Percentiles rank a stretch among this genome's conserved stretches.
Conservation (phyloP, 164 flowering plant species). For the Saururus chinensis region DNA sequence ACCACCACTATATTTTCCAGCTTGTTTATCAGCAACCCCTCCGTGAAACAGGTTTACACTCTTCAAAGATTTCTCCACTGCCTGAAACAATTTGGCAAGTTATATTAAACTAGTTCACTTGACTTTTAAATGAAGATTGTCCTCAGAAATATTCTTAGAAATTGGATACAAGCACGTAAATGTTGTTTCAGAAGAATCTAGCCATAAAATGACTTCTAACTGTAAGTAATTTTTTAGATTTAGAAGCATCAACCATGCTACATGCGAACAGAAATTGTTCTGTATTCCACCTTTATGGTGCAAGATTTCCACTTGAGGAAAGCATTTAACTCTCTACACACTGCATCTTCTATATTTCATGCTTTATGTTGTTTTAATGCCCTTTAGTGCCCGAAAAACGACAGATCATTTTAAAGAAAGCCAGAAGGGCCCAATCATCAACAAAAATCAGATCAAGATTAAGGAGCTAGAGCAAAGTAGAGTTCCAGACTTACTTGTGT, state of each 20-base stretch:
- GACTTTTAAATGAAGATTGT: not conserved
- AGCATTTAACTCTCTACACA: no score
- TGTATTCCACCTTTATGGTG: no score
- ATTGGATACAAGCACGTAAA: not conserved
- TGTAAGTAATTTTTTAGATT: no score
- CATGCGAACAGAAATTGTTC: no score
- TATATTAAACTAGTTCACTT: not conserved
- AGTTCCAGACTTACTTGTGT: constrained; percentile 37
- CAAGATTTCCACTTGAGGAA: no score
- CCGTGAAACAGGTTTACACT: constrained; percentile 77
- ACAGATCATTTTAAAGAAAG: not conserved
- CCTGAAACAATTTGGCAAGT: constrained; percentile 29
- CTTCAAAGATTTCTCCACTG: constrained; percentile 86
- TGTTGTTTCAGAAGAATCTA: not conserved
- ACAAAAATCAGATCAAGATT: not conserved
- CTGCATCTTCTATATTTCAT: not conserved
- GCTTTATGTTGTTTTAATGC: no score
- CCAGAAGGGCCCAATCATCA: not conserved
- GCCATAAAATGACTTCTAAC: not conserved
- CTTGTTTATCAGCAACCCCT: constrained; percentile 80
- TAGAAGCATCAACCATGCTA: no score
- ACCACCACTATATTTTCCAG: constrained; percentile 94
- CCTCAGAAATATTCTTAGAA: not conserved
- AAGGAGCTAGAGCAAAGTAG: not conserved
- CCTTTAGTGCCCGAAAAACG: not conserved